phyloP scores from a whole-genome alignment of 2,329 filamentous ascomycete species.

The Colletotrichum simmondsii region DNA sequence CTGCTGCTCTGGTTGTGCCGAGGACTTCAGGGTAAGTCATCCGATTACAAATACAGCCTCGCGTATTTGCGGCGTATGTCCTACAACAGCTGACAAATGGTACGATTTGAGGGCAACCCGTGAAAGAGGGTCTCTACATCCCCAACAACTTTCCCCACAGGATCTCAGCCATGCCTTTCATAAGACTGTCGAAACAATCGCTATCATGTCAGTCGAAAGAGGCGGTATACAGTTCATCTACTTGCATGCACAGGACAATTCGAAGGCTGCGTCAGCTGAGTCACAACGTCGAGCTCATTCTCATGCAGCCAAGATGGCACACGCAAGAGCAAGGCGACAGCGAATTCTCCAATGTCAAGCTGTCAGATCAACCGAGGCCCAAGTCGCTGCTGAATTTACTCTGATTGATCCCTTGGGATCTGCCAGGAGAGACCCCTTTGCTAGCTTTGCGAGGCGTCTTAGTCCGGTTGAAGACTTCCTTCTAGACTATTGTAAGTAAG shows the following conservation, averaged over 20 bases:
- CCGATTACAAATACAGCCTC: no score
- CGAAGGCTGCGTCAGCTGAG: background rate
- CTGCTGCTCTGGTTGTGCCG: no score
- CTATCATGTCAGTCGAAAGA: background rate
- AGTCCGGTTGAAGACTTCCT: background rate
- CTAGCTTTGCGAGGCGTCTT: background rate
- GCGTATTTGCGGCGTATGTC: no score
- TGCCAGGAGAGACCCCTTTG: background rate
- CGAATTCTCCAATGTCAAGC: background rate
- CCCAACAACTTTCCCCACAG: no score
- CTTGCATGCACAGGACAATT: background rate
- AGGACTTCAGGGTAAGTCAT: no score
- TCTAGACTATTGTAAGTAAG: background rate
- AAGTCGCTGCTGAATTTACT: background rate
- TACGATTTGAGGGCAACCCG: no score
- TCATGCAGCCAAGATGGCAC: background rate
- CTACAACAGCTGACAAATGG: no score
- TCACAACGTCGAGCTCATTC: background rate
- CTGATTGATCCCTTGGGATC: background rate
- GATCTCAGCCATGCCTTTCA: background rate
- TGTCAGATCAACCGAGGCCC: background rate
- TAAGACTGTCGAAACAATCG: background rate
- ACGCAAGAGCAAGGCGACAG: background rate
- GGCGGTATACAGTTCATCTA: background rate
- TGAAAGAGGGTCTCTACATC: no score